phyloP scores from a whole-genome alignment of 2,329 filamentous ascomycete species.

The Aaosphaeria arxii region DNA sequence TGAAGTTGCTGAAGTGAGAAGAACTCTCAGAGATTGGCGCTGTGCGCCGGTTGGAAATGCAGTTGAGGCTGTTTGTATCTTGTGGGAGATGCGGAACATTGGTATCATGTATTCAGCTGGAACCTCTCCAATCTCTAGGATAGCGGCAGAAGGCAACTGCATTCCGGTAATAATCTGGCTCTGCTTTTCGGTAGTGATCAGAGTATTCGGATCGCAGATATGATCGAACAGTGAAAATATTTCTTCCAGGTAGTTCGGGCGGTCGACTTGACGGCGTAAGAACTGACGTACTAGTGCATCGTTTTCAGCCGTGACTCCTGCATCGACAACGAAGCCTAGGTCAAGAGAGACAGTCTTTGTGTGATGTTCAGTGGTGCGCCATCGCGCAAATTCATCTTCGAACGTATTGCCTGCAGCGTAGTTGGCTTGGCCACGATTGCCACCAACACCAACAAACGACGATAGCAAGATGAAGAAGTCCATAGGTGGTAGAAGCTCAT shows the following conservation, averaged over 20 bases:
- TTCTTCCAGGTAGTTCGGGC: background rate
- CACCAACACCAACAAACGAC: background rate
- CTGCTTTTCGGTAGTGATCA: background rate
- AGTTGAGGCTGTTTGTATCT: background rate
- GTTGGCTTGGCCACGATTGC: background rate
- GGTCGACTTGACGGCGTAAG: background rate
- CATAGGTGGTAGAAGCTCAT: background rate
- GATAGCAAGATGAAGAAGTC: conserved; percentile 1
- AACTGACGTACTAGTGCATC: conserved; percentile 1
- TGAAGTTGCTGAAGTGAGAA: background rate
- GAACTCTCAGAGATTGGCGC: background rate
- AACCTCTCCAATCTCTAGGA: background rate
- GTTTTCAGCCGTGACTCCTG: background rate
- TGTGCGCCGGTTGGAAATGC: background rate
- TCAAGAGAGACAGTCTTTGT: background rate
- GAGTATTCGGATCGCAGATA: background rate
- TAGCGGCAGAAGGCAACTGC: background rate
- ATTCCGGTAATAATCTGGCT: background rate
- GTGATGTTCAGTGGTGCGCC: background rate
- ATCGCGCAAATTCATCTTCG: conserved; percentile 1
- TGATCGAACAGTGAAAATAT: background rate
- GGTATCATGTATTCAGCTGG: background rate
- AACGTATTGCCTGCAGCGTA: background rate
- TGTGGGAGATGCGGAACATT: background rate
- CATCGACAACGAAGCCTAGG: background rate